These are phyloP conservation scores for Colletotrichum cuscutae DNA, from an alignment of 2,329 filamentous ascomycete species.

Conservation along the genomic window DNA sequence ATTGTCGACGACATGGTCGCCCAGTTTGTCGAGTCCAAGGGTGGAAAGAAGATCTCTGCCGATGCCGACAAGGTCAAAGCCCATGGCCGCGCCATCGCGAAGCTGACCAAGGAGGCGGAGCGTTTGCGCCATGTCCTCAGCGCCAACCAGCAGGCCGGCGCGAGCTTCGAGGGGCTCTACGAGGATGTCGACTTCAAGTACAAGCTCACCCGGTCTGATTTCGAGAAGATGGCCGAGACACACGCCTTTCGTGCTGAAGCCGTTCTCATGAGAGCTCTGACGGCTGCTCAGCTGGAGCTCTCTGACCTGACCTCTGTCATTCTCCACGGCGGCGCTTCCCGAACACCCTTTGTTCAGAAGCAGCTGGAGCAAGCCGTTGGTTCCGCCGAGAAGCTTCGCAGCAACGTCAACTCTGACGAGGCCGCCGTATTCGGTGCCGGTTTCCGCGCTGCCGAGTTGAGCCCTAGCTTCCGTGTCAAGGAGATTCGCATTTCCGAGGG, in stretches of 20 bases:
- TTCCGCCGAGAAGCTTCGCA: slow-evolving; percentile 81
- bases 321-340: slow-evolving; percentile 88
- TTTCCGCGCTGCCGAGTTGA: slow-evolving; percentile 92
- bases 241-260: slow-evolving; percentile 75
- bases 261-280: slow-evolving; percentile 80
- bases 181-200: slow-evolving; percentile 95
- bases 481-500: slow-evolving; percentile 89
- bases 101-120: slow-evolving; percentile 93
- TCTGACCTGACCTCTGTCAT: slow-evolving; percentile 89
- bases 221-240: slow-evolving; percentile 79
- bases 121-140: slow-evolving; percentile 89
- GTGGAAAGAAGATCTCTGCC: slow-evolving; percentile 72
- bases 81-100: slow-evolving; percentile 87
- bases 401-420: slow-evolving; percentile 97
- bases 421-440: slow-evolving; percentile 95
- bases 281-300: slow-evolving; percentile 76
- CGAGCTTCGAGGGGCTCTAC: slow-evolving; percentile 88
- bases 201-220: slow-evolving; percentile 82
- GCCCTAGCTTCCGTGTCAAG: slow-evolving; percentile 96
- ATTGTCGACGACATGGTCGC: slow-evolving; percentile 90
- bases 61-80: slow-evolving; percentile 71
- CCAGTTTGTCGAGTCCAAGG: slow-evolving; percentile 78
- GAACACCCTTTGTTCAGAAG: slow-evolving; percentile 95
- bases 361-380: slow-evolving; percentile 82
- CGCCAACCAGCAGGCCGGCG: slow-evolving; percentile 83